Evolutionary conservation across 345 rosid genomes (phyloP).

Genomic region (Salix udensis): DNA sequence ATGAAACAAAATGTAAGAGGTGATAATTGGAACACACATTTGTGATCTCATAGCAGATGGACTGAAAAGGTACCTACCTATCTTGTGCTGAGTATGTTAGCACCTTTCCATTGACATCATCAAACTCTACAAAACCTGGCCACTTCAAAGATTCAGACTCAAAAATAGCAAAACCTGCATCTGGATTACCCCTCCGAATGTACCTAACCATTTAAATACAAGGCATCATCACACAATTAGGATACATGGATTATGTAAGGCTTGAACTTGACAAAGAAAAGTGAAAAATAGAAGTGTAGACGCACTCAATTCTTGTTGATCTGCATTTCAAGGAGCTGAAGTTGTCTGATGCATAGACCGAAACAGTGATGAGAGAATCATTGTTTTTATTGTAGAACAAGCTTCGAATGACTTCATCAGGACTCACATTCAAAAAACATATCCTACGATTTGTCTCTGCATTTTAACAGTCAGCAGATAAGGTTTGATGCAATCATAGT

Average conservation of each 20-base stretch:
- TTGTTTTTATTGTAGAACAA: constrained; percentile 91
- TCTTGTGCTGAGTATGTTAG: constrained; percentile 94
- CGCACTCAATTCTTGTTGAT: constrained; percentile 91
- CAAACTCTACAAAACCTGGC: constrained; percentile 99
- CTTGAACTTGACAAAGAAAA: background rate
- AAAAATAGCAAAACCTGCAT: constrained; percentile 89
- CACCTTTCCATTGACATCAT: constrained; percentile 96
- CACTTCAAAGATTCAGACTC: constrained; percentile 95
- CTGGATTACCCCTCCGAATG: constrained; percentile 86
- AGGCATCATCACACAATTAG: background rate
- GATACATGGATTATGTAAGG: background rate
- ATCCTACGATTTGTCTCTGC: constrained; percentile 83
- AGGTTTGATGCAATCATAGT: background rate
- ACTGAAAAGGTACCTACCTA: constrained; percentile 53
- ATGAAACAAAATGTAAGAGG: constrained; percentile 11
- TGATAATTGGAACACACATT: constrained; percentile 13
- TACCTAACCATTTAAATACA: constrained; percentile 47
- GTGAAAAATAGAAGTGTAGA: background rate
- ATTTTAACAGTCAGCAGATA: constrained; percentile 9
- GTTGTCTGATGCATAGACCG: constrained; percentile 87
- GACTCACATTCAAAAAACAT: constrained; percentile 82
- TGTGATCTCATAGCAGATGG: constrained; percentile 5
- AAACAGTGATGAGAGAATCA: constrained; percentile 94
- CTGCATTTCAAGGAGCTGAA: constrained; percentile 97
- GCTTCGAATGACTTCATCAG: constrained; percentile 89